A percentile compares a stretch with the other conserved stretches of the same genome.
These are phyloP conservation scores for Pichia thaimueangensis DNA, from an alignment of 805 yeast genomes.

Conservation along the genomic window DNA sequence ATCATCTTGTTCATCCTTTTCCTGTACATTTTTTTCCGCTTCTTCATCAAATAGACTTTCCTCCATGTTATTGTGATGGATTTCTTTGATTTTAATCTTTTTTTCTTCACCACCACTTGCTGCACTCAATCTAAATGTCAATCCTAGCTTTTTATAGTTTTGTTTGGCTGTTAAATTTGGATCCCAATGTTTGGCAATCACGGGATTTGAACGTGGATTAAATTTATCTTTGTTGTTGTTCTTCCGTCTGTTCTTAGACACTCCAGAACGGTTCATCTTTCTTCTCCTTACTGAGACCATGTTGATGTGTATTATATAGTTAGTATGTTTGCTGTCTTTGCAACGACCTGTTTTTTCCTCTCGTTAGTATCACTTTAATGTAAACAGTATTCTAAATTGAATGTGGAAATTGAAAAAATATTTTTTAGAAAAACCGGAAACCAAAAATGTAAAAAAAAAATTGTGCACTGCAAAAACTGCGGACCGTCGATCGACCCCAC, in stretches of 20 bases:
- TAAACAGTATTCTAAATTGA: too few relatives aligned
- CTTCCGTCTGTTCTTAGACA: conserved; percentile 60
- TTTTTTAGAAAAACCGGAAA: too few relatives aligned
- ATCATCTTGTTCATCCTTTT: conserved; percentile 28
- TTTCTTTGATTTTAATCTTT: conserved; percentile 35
- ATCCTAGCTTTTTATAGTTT: conserved; percentile 79
- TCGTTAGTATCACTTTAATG: too few relatives aligned
- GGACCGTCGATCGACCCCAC: too few relatives aligned
- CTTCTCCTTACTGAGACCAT: conserved; percentile 67
- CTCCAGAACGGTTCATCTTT: conserved; percentile 71
- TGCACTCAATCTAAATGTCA: conserved; percentile 56
- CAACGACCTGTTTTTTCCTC: too few relatives aligned
- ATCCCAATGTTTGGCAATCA: conserved; percentile 91
- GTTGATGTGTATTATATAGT: background rate
- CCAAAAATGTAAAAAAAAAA: too few relatives aligned
- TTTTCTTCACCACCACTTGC: conserved; percentile 81
- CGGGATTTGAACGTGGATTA: conserved; percentile 64
- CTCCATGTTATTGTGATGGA: conserved; percentile 14
- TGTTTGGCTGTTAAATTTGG: conserved; percentile 71
- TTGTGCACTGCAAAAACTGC: too few relatives aligned
- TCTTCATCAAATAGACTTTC: conserved; percentile 25
- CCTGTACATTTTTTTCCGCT: conserved; percentile 32
- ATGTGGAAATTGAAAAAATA: too few relatives aligned
- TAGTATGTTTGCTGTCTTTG: too few relatives aligned
- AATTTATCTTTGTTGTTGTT: conserved; percentile 68